Evolutionary conservation across 2,329 filamentous ascomycete genomes (phyloP).

Genomic region (Akanthomyces muscarius): DNA sequence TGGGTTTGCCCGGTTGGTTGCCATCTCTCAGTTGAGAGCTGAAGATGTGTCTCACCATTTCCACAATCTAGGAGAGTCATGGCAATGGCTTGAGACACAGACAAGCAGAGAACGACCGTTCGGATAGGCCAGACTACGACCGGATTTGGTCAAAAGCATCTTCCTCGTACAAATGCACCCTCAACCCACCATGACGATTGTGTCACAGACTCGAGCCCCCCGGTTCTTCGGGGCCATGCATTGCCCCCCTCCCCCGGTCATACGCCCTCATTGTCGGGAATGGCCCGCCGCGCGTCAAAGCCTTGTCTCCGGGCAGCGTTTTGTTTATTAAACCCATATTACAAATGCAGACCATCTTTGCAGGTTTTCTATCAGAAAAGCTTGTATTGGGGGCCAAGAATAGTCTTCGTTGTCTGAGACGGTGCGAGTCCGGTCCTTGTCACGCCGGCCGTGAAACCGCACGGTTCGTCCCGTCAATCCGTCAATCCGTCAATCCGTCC

Average conservation of each 20-base stretch:
- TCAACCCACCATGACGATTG: background rate
- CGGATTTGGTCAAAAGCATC: background rate
- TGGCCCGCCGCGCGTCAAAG: background rate
- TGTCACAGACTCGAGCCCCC: conserved; percentile 3
- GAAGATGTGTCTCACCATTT: conserved; percentile 4
- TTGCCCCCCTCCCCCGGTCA: background rate
- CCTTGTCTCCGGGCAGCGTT: background rate
- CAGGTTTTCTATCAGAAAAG: too few species aligned
- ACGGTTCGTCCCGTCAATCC: background rate
- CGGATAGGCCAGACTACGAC: background rate
- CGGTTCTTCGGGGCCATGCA: background rate
- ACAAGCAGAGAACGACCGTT: background rate
- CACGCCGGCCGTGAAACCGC: background rate
- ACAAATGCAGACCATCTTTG: background rate
- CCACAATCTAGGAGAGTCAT: background rate
- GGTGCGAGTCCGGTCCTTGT: too few species aligned
- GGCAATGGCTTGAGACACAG: background rate
- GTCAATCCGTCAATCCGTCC: background rate
- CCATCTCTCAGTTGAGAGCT: background rate
- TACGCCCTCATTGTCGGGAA: background rate
- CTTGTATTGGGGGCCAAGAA: background rate
- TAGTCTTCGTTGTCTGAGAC: background rate
- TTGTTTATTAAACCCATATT: conserved; percentile 1
- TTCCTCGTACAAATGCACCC: background rate
- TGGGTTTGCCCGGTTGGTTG: background rate